Conservation (phyloP, 768 basidiomycete genomes). For the Lepiota subincarnata region DNA sequence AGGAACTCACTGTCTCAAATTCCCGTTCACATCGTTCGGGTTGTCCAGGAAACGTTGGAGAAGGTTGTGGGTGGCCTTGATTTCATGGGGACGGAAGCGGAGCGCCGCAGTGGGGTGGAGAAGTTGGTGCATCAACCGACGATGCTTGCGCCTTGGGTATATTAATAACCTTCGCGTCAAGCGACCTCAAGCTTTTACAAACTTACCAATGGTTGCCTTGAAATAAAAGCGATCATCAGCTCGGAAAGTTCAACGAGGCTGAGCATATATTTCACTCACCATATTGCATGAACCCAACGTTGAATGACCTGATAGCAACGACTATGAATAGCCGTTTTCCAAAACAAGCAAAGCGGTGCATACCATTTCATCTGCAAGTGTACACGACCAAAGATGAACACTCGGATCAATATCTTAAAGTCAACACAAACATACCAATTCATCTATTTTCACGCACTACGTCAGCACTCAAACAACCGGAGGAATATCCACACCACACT, state of each 20-base stretch:
- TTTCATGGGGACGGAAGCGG: slow-evolving; percentile 22
- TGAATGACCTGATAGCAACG: slow-evolving; percentile 25
- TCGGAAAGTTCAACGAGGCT: neutral
- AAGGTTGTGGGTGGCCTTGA: slow-evolving; percentile 24
- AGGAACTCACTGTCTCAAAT: neutral
- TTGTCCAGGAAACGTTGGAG: slow-evolving; percentile 25
- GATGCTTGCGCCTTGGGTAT: slow-evolving; percentile 26
- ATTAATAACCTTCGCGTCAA: neutral
- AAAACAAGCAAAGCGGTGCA: neutral
- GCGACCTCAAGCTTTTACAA: neutral
- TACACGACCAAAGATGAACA: neutral
- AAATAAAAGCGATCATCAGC: neutral
- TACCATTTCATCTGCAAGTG: slow-evolving; percentile 8
- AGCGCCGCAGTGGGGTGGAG: slow-evolving; percentile 23
- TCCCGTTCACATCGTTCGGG: slow-evolving; percentile 13
- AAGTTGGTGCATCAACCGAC: slow-evolving; percentile 27
- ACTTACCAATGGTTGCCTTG: slow-evolving; percentile 19
- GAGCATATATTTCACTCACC: slow-evolving; percentile 15
- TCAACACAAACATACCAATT: slow-evolving; percentile 2
- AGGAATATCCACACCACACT: neutral
- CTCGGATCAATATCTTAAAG: no score
- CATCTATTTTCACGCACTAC: neutral
- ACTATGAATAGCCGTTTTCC: neutral
- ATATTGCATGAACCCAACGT: slow-evolving; percentile 28
- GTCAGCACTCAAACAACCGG: neutral